Evolutionary conservation across 2,329 filamentous ascomycete genomes (phyloP).

Genomic region (Colletotrichum cordylinicola): DNA sequence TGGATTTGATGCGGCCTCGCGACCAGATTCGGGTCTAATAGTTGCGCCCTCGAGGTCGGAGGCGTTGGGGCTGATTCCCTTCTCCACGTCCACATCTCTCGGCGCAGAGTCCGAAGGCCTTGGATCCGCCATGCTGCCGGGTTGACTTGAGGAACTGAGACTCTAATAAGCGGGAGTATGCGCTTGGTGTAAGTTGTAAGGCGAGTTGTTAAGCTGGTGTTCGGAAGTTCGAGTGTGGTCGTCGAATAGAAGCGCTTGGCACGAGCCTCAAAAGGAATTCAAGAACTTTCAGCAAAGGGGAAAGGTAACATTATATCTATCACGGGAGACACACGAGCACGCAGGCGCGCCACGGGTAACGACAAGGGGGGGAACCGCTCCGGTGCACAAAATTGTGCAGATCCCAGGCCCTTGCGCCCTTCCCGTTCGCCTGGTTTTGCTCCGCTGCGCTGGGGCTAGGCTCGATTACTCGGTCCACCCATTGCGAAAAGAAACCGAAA

Average conservation of each 20-base stretch:
- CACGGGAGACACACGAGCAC: neutral
- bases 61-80: neutral
- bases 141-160: neutral
- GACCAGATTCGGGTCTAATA: conserved; percentile 2
- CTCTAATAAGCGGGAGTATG: neutral
- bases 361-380: neutral
- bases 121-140: neutral
- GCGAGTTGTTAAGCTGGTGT: neutral
- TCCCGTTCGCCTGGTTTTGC: neutral
- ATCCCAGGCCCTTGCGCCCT: neutral
- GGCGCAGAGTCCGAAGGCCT: neutral
- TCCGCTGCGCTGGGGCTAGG: neutral
- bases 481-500: conserved; percentile 2
- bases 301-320: neutral
- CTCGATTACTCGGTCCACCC: neutral
- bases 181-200: neutral
- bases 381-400: conserved; percentile 15
- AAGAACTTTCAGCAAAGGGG: neutral
- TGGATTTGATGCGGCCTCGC: neutral
- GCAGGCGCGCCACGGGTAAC: neutral
- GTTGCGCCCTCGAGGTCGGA: conserved; percentile 13
- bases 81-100: conserved; percentile 3
- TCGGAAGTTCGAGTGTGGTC: neutral
- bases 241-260: neutral
- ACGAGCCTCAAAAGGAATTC: neutral